Evolutionary conservation across 2,329 filamentous ascomycete genomes (phyloP), one percentile per base, ranked within the genome.

Genomic region (Grosmannia clavigera): DNA sequence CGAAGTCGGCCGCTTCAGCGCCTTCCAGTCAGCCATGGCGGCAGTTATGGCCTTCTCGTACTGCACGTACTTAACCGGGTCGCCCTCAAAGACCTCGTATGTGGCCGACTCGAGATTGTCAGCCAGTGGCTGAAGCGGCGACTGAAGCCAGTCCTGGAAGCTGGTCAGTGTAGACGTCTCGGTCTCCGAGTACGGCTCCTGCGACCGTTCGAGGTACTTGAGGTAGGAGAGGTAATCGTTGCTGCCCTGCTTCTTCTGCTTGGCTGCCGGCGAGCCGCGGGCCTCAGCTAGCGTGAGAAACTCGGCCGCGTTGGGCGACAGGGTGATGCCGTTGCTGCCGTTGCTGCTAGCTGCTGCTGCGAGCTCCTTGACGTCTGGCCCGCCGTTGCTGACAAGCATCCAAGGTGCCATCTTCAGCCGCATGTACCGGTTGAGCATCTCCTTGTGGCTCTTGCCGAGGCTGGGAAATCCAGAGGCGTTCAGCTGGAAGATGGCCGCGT

Each of bases 51-150:
- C 94, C 54, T 81, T 79, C 71, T 97, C 91, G 70, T 99, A 99
- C 79, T 92, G 95, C 64, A 91, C 85, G 70, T 99, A 99, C 73
- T 99, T 99, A 74, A 99, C 88, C 0, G 94, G 94, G 65, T 99
- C 95, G 66, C 95, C 95, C 71, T 99, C 94, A 68, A 99, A 99
- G 2, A 97, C 92, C 70, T 99, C 94, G 71, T 99, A 99, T 0
- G 94, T 99, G 51, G 95, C 88, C 55, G 91, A 96, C 71, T 99
- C 95, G 16, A 99, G 80, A 67, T 99, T 99, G 72, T 99, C 94
- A 0, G 92, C 92, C 16, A 99, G 79, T 0, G 94, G 94, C 71
- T 99, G 95, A 50, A 99, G 78, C 2, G 94, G 94, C 2, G 92
- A 92, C 71, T 99, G 94, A 12, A 99, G 79, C 79, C 94, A 99